Base-by-base conservation (phyloP, 2,329 filamentous ascomycete genomes). In the Malbranchea zuffiana region DNA sequence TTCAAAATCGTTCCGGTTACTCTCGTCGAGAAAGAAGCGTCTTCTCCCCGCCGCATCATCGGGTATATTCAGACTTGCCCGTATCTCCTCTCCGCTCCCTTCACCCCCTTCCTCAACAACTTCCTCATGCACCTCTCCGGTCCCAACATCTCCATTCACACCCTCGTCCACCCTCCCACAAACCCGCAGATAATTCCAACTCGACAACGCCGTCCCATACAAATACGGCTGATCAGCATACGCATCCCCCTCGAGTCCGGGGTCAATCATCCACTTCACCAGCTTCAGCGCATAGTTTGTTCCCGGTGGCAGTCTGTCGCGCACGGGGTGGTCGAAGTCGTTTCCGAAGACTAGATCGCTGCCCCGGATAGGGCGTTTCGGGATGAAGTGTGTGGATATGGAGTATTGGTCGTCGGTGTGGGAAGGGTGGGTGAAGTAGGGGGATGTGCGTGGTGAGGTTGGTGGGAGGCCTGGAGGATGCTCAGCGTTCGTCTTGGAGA, bases 321-420 rank as follows among this genome's bases (percentile, higher is more conserved):
- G 75, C 49, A 98, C 90, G 0, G 90, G 84, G 34, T 82, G 75
- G 53, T 94, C 87, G 55, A 96, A 95, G 66, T 95, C 86, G 57
- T 96, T 96, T 27, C 88, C 90, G 50, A 94, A 94, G 37, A 95
- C 77, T 2, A 98, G 68, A 44, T 92, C 78, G 17, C 73, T 60
- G 29, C 75, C 85, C 3, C 69, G 67, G 39, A 93, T 76, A 23
- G 60, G 60, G 19, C 63, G 50, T 50, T 82, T 83, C n/a, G 81
- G 83, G 0, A 72, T 76, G 57, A 95, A 83, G 30, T 74, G 72
- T 54, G 94, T 80, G 20, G 75, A 71, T 50, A 96, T 85, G 50
- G 78, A 83, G 66, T 95, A 95, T 55, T 85, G 81, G 59, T 95
- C 87, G 44, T 69, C 66, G 15, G 64, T 66, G 56, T 93, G 86